A percentile compares a stretch with the other conserved stretches of the same genome.
Evolutionary conservation across 2,329 filamentous ascomycete genomes (phyloP).

Genomic region (Aspergillus pseudonomiae): DNA sequence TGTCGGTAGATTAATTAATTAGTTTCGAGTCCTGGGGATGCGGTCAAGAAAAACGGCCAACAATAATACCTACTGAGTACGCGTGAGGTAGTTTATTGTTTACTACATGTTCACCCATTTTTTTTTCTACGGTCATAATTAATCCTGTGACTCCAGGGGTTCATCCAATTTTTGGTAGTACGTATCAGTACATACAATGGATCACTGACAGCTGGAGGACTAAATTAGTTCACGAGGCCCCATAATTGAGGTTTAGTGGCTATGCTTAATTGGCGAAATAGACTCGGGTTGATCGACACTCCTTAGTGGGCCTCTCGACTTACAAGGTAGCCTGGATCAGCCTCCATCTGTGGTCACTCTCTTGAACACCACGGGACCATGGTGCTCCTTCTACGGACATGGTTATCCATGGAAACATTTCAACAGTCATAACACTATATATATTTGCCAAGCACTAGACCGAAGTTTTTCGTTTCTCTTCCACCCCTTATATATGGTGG

Average conservation of each 20-base stretch:
- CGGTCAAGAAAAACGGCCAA: neutral
- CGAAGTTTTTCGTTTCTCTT: neutral
- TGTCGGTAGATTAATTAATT: neutral
- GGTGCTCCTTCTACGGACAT: neutral
- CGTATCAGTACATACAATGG: neutral
- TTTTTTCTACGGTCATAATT: neutral
- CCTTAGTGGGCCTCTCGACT: slow-evolving; percentile 9
- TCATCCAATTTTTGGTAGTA: neutral
- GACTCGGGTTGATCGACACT: slow-evolving; percentile 17
- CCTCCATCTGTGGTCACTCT: neutral
- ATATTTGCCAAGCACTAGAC: neutral
- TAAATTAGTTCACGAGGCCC: slow-evolving; percentile 22
- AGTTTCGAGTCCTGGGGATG: neutral
- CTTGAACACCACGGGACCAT: neutral
- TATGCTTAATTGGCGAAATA: slow-evolving; percentile 12
- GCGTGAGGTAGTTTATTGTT: neutral
- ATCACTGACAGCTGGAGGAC: neutral
- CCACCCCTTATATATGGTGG: neutral
- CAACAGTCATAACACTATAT: neutral
- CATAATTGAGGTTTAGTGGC: slow-evolving; percentile 15
- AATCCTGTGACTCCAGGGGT: neutral
- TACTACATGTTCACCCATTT: too few species aligned
- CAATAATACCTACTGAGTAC: neutral
- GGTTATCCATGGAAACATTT: neutral
- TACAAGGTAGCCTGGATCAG: neutral